Evolutionary conservation across 1,284 basidiomycete genomes (phyloP), one percentile per base, ranked within the genome.

Genomic region (Agroathelia rolfsii): DNA sequence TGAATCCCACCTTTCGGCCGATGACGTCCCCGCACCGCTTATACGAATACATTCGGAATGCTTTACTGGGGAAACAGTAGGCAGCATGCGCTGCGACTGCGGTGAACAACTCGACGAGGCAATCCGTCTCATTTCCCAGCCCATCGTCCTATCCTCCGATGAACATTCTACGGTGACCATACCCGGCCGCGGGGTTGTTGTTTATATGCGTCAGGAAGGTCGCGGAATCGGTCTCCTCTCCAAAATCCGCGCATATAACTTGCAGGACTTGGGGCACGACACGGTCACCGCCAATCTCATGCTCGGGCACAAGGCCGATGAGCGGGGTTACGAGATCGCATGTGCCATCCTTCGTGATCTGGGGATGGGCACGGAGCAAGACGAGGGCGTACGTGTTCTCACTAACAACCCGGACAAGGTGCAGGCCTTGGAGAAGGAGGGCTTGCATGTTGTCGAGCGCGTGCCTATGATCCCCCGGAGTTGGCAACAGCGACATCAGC

Each of bases 391-490:
- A 24, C 67, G 87, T 34, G 62, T 98, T 41, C 62, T 98, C 56
- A 98, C 95, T 34, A 98, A 98, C 61, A 98, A 98, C 56, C 94
- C 95, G 10, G 93, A 94, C 56, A 98, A 98, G 61, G 85, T 98
- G 36, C 70, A 78, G 45, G 89, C 92, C 28, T 60, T 98, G 41
- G 72, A 84, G 53, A 69, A 66, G 43, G 93, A 96, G 55, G 87
- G 89, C 0, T 67, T 98, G 35, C 62, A 55, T 16, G 76, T 98
- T 19, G 64, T 67, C 4, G 90, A 97, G 58, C 72, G 92, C 7
- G 87, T 97, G 9, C 70, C 84, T 22, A 98, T 98, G 94, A 77
- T 96, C 3, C 94, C 94, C 6, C 68, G 92, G 35, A 84, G 84
- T 44, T 98, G 95, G 95, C 72, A 68, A 46, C 52, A 58, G 30